Evolutionary conservation across 495 filamentous ascomycete genomes (phyloP).

Genomic region (Paragyromitra xinjiangensis): DNA sequence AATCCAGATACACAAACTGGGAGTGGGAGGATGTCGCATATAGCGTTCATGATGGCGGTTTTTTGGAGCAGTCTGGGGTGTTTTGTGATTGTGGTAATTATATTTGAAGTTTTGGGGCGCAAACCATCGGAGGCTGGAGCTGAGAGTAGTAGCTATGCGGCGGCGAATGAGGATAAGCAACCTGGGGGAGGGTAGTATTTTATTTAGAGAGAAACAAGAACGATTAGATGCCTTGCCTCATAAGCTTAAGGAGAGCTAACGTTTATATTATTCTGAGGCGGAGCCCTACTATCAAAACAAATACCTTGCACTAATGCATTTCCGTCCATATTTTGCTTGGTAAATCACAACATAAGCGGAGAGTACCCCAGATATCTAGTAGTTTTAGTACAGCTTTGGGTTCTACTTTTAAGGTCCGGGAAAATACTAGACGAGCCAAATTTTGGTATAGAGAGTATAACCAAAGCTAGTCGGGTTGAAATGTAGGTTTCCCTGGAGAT

Average conservation of each 20-base stretch:
- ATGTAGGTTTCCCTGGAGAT: too few species aligned
- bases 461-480: too few species aligned
- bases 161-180: background rate
- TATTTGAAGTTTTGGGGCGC: constrained; percentile 5
- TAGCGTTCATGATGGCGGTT: background rate
- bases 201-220: background rate
- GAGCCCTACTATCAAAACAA: background rate
- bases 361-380: background rate
- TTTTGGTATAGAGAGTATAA: background rate
- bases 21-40: constrained; percentile 7
- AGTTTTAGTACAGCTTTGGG: background rate
- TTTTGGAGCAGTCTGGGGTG: constrained; percentile 15
- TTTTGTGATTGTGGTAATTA: constrained; percentile 1
- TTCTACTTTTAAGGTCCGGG: background rate
- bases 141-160: too few species aligned
- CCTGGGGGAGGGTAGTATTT: background rate
- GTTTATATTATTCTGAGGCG: background rate
- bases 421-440: too few species aligned
- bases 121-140: background rate
- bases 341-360: background rate
- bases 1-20: background rate
- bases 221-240: background rate
- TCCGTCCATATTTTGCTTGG: background rate
- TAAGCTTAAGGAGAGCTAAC: background rate
- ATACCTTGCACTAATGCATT: background rate